A percentile compares a stretch with the other conserved stretches of the same genome.
These are phyloP conservation scores for Seminavis robusta DNA, from an alignment of 108 stramenopile species.

Conservation along the genomic window DNA sequence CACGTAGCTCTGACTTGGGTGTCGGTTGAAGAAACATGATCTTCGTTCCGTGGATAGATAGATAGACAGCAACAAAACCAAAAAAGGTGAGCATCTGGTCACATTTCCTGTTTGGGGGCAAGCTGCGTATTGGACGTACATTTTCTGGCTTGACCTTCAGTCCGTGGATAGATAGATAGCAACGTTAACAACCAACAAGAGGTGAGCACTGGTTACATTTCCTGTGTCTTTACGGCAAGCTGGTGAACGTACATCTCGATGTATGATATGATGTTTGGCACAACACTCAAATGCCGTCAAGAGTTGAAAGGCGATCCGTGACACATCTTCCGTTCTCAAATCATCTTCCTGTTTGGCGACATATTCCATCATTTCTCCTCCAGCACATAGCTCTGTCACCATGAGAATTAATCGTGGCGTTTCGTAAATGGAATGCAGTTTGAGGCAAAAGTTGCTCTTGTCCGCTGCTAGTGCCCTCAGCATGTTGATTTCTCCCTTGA, in stretches of 20 bases:
- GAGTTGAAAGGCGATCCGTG: constrained; percentile 75
- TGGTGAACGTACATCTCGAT: constrained; percentile 24
- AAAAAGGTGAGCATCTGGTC: neutral
- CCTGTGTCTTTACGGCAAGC: neutral
- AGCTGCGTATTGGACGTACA: neutral
- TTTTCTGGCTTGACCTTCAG: constrained; percentile 39
- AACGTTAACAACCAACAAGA: neutral
- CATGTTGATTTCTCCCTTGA: constrained; percentile 69
- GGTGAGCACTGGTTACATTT: neutral
- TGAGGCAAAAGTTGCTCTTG: constrained; percentile 41
- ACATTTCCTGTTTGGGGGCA: neutral
- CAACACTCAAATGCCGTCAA: constrained; percentile 75
- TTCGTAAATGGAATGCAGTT: constrained; percentile 65
- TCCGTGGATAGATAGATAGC: neutral
- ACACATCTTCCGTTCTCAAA: constrained; percentile 79
- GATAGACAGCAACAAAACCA: neutral
- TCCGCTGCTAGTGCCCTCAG: constrained; percentile 56
- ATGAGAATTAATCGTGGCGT: constrained; percentile 49
- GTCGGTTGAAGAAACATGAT: constrained; percentile 59
- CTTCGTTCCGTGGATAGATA: constrained; percentile 27
- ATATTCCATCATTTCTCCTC: constrained; percentile 86
- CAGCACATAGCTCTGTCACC: constrained; percentile 73
- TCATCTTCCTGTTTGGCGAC: constrained; percentile 47
- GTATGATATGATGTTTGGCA: constrained; percentile 50
- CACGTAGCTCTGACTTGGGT: constrained; percentile 50